Conservation (phyloP, 805 yeast genomes). For the Wickerhamiella galacta region DNA sequence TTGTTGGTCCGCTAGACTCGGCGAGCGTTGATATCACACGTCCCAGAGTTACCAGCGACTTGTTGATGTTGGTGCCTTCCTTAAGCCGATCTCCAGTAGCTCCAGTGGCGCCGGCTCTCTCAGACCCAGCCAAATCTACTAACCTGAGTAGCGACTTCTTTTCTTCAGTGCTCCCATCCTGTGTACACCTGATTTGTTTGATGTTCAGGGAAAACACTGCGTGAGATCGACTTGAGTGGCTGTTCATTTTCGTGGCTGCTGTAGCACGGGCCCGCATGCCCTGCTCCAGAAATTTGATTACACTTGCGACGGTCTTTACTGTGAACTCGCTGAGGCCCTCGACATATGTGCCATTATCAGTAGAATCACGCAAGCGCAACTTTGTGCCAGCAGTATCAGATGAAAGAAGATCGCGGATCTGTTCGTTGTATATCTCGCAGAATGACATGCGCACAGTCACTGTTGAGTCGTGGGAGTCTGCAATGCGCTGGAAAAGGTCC, state of each 20-base stretch:
- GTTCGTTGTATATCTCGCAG: constrained; percentile 66
- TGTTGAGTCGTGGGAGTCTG: constrained; percentile 23
- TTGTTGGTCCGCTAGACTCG: constrained; percentile 14
- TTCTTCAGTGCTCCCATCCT: constrained; percentile 24
- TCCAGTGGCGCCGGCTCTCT: constrained; percentile 46
- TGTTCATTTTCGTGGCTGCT: constrained; percentile 60
- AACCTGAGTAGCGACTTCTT: constrained; percentile 45
- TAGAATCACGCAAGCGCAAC: constrained; percentile 48
- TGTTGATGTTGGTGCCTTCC: constrained; percentile 66
- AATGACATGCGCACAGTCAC: constrained; percentile 38
- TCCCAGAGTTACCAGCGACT: constrained; percentile 62
- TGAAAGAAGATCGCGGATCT: constrained; percentile 44
- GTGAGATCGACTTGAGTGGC: constrained; percentile 60
- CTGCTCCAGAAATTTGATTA: constrained; percentile 27
- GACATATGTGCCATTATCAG: constrained; percentile 52
- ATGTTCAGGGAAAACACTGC: constrained; percentile 54
- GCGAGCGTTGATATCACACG: constrained; percentile 42
- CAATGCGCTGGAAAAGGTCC: constrained; percentile 33
- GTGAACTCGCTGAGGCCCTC: constrained; percentile 42
- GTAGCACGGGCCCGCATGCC: constrained; percentile 49
- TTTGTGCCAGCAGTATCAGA: constrained; percentile 9
- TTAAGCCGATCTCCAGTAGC: constrained; percentile 39
- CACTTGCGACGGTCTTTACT: constrained; percentile 34
- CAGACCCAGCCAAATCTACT: constrained; percentile 77
- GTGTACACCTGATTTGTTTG: constrained; percentile 34